These are phyloP conservation scores for Hondaea fermentalgiana DNA, from an alignment of 108 stramenopile species.

Conservation along the genomic window DNA sequence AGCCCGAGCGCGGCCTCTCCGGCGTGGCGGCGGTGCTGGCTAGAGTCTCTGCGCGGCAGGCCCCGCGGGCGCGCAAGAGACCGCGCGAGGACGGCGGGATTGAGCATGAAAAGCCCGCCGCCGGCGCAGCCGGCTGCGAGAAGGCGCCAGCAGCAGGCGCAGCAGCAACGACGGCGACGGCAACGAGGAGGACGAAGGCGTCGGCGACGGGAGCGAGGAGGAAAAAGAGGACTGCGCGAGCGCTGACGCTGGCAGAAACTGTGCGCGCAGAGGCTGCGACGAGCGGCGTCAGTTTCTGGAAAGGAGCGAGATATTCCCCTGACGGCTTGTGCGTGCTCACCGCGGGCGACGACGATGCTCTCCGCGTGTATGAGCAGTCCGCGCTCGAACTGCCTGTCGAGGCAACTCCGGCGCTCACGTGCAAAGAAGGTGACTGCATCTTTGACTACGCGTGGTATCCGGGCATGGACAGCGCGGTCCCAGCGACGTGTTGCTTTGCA, in stretches of 20 bases:
- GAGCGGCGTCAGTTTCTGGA: not conserved
- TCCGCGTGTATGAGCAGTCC: not conserved
- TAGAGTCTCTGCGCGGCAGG: not conserved
- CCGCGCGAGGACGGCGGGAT: not conserved
- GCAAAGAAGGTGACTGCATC: not conserved
- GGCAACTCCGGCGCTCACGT: not conserved
- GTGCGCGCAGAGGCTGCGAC: not conserved
- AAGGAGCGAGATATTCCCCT: not conserved
- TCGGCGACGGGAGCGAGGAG: not conserved
- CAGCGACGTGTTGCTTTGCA: constrained; percentile 34
- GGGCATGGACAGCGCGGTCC: constrained; percentile 30
- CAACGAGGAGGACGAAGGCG: not conserved
- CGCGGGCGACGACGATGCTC: not conserved
- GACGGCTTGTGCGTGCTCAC: not conserved
- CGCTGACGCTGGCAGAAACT: not conserved
- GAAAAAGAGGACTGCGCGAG: not conserved
- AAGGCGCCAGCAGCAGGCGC: too few species aligned
- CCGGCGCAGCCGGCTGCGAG: too few species aligned
- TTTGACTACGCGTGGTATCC: not conserved
- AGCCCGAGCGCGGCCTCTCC: not conserved
- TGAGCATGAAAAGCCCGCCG: not conserved
- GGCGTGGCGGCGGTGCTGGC: not conserved
- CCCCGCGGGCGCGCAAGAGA: not conserved
- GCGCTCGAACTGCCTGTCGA: not conserved
- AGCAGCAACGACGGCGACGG: too few species aligned